Conservation (phyloP, 2,329 filamentous ascomycete species). For the Cadophora sp. region DNA sequence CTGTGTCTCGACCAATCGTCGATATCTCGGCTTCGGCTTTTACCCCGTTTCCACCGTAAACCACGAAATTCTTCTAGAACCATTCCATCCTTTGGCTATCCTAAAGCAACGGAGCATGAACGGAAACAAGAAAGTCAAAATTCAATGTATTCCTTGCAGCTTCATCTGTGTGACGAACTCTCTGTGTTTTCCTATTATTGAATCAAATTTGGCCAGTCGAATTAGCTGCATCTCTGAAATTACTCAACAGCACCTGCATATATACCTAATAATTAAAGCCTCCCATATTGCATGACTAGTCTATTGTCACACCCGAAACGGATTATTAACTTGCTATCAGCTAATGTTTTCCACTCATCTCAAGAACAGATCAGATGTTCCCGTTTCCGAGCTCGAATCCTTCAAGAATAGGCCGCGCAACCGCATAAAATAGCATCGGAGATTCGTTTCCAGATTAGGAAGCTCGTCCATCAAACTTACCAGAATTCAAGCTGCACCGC, state of each 20-base stretch:
- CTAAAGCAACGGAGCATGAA: not conserved
- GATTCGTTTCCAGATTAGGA: conserved; percentile 35
- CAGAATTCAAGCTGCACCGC: not conserved
- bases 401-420: conserved; percentile 29
- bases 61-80: not conserved
- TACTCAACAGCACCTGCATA: too few species aligned
- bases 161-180: not conserved
- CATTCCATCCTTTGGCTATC: not conserved
- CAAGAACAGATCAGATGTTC: not conserved
- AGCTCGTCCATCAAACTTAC: conserved; percentile 19
- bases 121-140: too few species aligned
- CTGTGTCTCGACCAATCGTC: not conserved
- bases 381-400: conserved; percentile 1
- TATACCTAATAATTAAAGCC: not conserved
- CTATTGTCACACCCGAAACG: not conserved
- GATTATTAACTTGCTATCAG: not conserved
- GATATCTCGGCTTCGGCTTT: not conserved
- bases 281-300: not conserved
- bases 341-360: not conserved
- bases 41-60: not conserved
- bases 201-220: not conserved
- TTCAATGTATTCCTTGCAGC: not conserved
- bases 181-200: not conserved
- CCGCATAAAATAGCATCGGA: conserved; percentile 37
- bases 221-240: not conserved